Base-by-base conservation (phyloP, 805 yeast species). In the Saccharomycopsis javanensis region DNA sequence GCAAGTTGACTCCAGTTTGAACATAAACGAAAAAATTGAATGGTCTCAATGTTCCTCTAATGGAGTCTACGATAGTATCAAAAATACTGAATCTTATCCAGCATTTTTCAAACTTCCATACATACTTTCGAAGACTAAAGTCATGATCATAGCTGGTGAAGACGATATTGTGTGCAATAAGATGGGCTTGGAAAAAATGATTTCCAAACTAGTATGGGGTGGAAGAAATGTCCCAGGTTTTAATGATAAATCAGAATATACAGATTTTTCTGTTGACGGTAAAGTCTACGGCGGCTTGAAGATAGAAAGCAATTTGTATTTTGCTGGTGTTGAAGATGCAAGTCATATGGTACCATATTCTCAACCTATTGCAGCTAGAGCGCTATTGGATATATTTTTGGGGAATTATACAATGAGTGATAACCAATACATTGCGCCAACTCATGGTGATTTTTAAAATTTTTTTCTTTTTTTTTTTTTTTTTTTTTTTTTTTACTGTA, bases 311-410 rank as follows among this genome's bases (percentile, higher is more conserved):
- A 84, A 85, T 65, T 72, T 86, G 63, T 81, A 88, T 0, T 82
- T 82, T 66, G 79, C 81, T 46, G 76, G 78, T 58, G 77, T 87
- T 2, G 76, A 70, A 64, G 75, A 83, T 60, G 78, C 90, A 1
- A 80, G 88, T 18, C 95, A 86, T 66, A 86, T 86, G 95, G 87
- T 86, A 27, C 91, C 95, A 0, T 82, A 76, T 60, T 92, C 86
- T 64, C 66, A 75, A 45, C 86, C 89, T 2, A 79, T 74, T 50
- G 72, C 75, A 18, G 75, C 86, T 2, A 71, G 84, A 55, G 81
- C 83, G 18, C 68, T 86, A 62, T 67, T 85, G 28, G 83, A 83
- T 64, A 60, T 79, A 18, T 65, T 76, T 35, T 63, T 70, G 1
- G 70, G 72, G 0, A 71, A 74, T 57, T 69, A 45, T 16, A 46